Conservation (phyloP, 352 stramenopile species). For the Globisporangium barbulae region DNA sequence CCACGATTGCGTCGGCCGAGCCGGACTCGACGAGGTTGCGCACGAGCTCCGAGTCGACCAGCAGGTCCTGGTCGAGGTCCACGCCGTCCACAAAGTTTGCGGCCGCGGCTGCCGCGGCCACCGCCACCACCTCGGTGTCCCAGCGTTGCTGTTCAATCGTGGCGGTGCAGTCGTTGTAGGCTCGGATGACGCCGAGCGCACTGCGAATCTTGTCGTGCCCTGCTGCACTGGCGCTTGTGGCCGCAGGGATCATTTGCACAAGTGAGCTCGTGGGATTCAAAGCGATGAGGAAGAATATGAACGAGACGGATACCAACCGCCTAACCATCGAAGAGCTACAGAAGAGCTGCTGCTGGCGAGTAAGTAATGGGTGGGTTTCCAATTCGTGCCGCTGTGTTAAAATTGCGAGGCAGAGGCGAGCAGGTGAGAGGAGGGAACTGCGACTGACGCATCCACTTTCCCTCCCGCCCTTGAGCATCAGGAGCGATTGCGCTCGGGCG, state of each 20-base stretch:
- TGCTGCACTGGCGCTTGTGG: background rate
- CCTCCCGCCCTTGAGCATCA: too few relatives aligned
- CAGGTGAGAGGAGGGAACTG: too few relatives aligned
- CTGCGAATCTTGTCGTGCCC: background rate
- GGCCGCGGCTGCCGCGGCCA: background rate
- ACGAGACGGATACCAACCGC: background rate
- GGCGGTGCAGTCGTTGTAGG: slow-evolving; percentile 5
- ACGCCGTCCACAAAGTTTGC: background rate
- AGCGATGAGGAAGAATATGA: background rate
- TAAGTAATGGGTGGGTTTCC: too few relatives aligned
- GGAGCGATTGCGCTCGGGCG: too few relatives aligned
- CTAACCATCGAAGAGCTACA: too few relatives aligned
- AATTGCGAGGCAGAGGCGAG: too few relatives aligned
- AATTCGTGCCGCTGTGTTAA: too few relatives aligned
- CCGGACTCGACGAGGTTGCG: slow-evolving; percentile 1
- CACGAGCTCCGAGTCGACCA: slow-evolving; percentile 3
- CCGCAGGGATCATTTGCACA: slow-evolving; percentile 5
- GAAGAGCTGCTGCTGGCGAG: too few relatives aligned
- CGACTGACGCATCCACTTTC: too few relatives aligned
- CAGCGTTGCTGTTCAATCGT: background rate
- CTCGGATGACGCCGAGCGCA: slow-evolving; percentile 3
- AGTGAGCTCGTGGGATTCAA: slow-evolving; percentile 1
- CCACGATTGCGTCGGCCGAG: slow-evolving; percentile 7
- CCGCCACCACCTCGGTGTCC: background rate
- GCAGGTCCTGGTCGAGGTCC: slow-evolving; percentile 3